These are phyloP conservation scores for Diaporthe citri DNA, from an alignment of 2,329 filamentous ascomycete species.

Conservation along the genomic window DNA sequence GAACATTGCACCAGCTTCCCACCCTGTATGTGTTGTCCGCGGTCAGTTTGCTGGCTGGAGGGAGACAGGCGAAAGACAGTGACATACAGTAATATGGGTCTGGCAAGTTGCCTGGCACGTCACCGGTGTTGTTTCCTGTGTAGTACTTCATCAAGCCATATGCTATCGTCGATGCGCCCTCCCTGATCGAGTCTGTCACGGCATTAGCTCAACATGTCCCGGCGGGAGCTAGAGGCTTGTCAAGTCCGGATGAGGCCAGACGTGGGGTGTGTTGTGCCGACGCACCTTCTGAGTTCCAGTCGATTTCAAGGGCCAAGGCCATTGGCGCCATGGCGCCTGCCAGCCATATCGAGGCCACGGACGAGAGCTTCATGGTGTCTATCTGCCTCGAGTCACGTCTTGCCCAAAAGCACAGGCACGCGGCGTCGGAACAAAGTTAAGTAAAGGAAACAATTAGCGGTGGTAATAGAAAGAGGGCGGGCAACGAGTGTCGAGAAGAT, in stretches of 20 bases:
- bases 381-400: constrained; percentile 27
- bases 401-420: neutral
- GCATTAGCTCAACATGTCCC: constrained; percentile 28
- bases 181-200: constrained; percentile 39
- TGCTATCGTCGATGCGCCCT: constrained; percentile 39
- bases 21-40: constrained; percentile 63
- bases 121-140: constrained; percentile 42
- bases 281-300: constrained; percentile 39
- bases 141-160: constrained; percentile 42
- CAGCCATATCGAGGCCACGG: constrained; percentile 37
- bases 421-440: neutral
- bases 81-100: constrained; percentile 60
- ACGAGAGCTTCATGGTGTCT: constrained; percentile 37
- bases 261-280: neutral
- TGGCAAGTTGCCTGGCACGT: constrained; percentile 42
- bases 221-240: constrained; percentile 1
- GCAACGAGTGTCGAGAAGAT: constrained; percentile 27
- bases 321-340: constrained; percentile 38
- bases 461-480: constrained; percentile 5
- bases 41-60: constrained; percentile 58
- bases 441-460: constrained; percentile 2
- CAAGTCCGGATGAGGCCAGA: neutral
- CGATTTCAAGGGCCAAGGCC: constrained; percentile 41
- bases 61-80: constrained; percentile 46
- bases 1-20: constrained; percentile 77